These are phyloP conservation scores for Lagerstroemia speciosa DNA, from an alignment of 345 rosid genomes.

Conservation along the genomic window DNA sequence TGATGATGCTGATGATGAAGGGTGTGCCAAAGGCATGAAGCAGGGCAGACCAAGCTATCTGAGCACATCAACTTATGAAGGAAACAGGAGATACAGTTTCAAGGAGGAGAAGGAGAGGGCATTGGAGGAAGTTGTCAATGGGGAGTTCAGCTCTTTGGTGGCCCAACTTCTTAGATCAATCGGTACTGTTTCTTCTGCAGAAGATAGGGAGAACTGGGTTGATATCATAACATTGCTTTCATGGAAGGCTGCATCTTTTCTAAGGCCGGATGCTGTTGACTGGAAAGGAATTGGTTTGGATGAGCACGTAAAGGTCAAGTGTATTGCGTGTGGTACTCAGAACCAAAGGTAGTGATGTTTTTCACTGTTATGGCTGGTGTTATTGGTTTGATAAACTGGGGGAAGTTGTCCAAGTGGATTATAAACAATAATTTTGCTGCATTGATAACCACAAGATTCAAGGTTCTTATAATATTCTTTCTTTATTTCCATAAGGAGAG, in stretches of 20 bases:
- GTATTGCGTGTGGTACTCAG: slow-evolving; percentile 77
- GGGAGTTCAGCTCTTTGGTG: slow-evolving; percentile 55
- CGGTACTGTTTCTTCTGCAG: slow-evolving; percentile 27
- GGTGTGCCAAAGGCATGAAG: slow-evolving; percentile 49
- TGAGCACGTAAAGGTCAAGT: slow-evolving; percentile 75
- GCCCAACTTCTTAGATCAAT: slow-evolving; percentile 51
- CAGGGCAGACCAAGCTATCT: slow-evolving; percentile 56
- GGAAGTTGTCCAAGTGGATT: background rate
- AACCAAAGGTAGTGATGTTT: slow-evolving; percentile 49
- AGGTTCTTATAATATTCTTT: no score
- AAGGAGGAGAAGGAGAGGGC: slow-evolving; percentile 46
- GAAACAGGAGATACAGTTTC: slow-evolving; percentile 26
- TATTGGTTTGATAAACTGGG: background rate
- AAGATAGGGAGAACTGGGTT: slow-evolving; percentile 53
- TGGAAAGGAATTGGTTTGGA: slow-evolving; percentile 53
- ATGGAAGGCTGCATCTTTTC: slow-evolving; percentile 79
- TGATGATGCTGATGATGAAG: slow-evolving; percentile 67
- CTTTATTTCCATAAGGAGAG: no score
- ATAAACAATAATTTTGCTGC: background rate
- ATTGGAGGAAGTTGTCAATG: slow-evolving; percentile 52
- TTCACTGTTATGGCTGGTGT: background rate
- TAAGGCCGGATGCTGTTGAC: slow-evolving; percentile 54
- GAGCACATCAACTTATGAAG: slow-evolving; percentile 34
- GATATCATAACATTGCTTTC: slow-evolving; percentile 62
- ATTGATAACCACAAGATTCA: background rate